These are phyloP conservation scores for Cercospora sesami DNA, from an alignment of 2,329 filamentous ascomycete species.

Conservation along the genomic window DNA sequence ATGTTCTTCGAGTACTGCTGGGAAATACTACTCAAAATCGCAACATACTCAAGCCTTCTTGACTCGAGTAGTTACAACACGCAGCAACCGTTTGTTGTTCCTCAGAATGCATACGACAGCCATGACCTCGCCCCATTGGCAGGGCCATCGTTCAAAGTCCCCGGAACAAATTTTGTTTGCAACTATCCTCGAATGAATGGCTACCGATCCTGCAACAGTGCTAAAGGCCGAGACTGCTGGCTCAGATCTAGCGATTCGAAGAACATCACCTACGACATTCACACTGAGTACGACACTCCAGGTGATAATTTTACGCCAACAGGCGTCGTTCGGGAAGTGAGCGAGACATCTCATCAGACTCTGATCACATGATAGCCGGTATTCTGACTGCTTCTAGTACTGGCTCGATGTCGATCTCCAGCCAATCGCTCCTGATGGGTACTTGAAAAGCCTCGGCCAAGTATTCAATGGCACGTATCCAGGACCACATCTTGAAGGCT, in stretches of 20 bases:
- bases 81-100: constrained; percentile 17
- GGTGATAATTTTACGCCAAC: constrained; percentile 21
- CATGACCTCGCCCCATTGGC: neutral
- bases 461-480: constrained; percentile 49
- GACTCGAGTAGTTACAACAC: constrained; percentile 1
- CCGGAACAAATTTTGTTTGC: constrained; percentile 25
- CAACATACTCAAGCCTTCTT: constrained; percentile 12
- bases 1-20: constrained; percentile 27
- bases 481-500: constrained; percentile 48
- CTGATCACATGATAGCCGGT: constrained; percentile 16
- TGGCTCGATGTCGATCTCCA: constrained; percentile 45
- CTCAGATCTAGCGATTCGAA: constrained; percentile 24
- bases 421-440: constrained; percentile 40
- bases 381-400: constrained; percentile 43
- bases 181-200: constrained; percentile 19
- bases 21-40: constrained; percentile 20
- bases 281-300: constrained; percentile 33
- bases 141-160: constrained; percentile 19
- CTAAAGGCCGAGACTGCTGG: constrained; percentile 30
- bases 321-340: constrained; percentile 36
- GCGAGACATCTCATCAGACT: neutral
- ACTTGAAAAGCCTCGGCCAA: constrained; percentile 24
- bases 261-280: constrained; percentile 34
- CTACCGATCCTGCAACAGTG: constrained; percentile 30
- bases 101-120: neutral